Percentiles rank a stretch among this genome's conserved stretches.
Evolutionary conservation across 1,139 yeast species (phyloP).

Genomic region (Kluyveromyces sp.): DNA sequence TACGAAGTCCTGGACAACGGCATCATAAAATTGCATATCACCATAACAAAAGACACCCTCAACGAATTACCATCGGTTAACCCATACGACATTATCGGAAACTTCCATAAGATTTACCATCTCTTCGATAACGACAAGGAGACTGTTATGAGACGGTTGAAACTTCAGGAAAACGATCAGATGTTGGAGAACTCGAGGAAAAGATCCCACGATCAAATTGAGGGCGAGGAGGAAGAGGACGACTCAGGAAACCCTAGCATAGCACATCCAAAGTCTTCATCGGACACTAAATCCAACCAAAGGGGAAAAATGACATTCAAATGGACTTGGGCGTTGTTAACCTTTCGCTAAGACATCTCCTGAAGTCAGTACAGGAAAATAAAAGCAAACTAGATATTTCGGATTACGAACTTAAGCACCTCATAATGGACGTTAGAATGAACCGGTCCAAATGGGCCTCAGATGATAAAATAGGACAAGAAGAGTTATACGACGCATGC

Average conservation of each 20-base stretch:
- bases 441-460: conserved; percentile 96
- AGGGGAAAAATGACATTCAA: conserved; percentile 17
- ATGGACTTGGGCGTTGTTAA: conserved; percentile 76
- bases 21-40: conserved; percentile 19
- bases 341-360: conserved; percentile 69
- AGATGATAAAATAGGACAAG: conserved; percentile 92
- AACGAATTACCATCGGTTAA: conserved; percentile 21
- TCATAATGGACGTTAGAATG: conserved; percentile 87
- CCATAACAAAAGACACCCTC: conserved; percentile 25
- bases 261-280: conserved; percentile 5
- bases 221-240: conserved; percentile 6
- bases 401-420: conserved; percentile 77
- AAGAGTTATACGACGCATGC: conserved; percentile 93
- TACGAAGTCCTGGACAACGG: conserved; percentile 2
- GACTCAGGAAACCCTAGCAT: conserved; percentile 1
- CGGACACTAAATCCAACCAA: conserved; percentile 7
- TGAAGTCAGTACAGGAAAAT: conserved; percentile 69
- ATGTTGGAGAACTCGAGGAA: conserved; percentile 42
- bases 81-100: conserved; percentile 33
- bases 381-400: conserved; percentile 67
- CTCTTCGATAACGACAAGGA: conserved; percentile 78
- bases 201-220: conserved; percentile 14
- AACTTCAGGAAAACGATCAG: conserved; percentile 72
- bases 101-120: conserved; percentile 62
- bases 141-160: conserved; percentile 66